Conservation (phyloP, 176 grass and related monocot species). For the Avena insularis region DNA sequence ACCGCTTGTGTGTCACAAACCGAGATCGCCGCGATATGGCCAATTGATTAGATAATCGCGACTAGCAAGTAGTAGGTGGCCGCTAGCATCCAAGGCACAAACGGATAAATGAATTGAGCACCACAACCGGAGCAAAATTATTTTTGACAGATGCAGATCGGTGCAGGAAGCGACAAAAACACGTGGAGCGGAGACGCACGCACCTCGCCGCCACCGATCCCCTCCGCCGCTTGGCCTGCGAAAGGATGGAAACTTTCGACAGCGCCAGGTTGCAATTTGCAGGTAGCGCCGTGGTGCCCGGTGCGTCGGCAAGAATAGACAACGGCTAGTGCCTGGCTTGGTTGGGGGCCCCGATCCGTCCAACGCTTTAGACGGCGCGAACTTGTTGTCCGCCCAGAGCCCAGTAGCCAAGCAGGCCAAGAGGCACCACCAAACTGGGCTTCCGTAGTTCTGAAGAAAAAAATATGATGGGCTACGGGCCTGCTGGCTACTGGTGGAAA, state of each 20-base stretch:
- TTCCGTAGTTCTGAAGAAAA: too few species aligned
- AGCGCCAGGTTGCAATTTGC: not conserved
- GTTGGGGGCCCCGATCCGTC: too few species aligned
- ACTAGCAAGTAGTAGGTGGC: not conserved
- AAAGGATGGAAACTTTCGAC: not conserved
- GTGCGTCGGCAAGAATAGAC: too few species aligned
- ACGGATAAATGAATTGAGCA: not conserved
- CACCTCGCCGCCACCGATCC: not conserved
- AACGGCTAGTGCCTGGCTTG: too few species aligned
- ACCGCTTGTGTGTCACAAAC: not conserved
- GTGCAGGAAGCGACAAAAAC: constrained; percentile 23
- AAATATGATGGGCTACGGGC: too few species aligned
- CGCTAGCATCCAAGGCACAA: not conserved
- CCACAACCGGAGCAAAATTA: not conserved
- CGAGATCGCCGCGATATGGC: not conserved
- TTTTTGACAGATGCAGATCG: not conserved
- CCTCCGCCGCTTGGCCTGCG: not conserved
- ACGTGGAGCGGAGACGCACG: not conserved
- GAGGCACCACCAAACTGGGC: too few species aligned
- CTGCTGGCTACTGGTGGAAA: too few species aligned
- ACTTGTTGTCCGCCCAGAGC: too few species aligned
- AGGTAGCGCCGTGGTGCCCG: not conserved
- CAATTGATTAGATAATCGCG: not conserved
- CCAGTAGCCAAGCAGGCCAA: too few species aligned
- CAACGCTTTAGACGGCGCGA: too few species aligned